Percentiles rank a stretch among this genome's conserved stretches.
Conservation (phyloP, 345 rosid species). For the Salix arbutifolia region DNA sequence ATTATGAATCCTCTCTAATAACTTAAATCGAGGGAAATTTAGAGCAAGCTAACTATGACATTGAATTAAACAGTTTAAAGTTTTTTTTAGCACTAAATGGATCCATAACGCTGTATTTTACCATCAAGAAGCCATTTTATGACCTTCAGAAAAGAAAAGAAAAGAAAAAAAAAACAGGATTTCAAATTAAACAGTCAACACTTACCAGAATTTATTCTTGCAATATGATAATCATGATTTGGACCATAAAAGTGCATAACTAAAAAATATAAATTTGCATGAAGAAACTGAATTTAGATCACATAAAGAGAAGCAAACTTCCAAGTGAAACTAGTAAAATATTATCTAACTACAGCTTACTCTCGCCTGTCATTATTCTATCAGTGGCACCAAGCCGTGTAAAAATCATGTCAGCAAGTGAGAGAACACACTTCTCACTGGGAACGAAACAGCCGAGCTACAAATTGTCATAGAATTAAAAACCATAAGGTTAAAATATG, state of each 20-base stretch:
- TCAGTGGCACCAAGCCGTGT: slow-evolving; percentile 92
- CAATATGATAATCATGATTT: not conserved
- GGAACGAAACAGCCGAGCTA: slow-evolving; percentile 93
- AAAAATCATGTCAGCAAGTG: slow-evolving; percentile 78
- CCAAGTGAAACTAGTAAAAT: not conserved
- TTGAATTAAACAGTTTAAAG: too few relatives aligned
- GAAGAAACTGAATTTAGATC: not conserved
- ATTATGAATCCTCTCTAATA: too few relatives aligned
- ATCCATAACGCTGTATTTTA: too few relatives aligned
- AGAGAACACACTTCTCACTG: slow-evolving; percentile 56
- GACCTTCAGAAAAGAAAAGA: not conserved
- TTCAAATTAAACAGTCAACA: not conserved
- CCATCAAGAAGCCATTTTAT: not conserved
- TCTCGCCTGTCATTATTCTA: slow-evolving; percentile 92
- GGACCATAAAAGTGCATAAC: not conserved
- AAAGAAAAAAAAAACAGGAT: not conserved
- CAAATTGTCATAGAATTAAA: slow-evolving; percentile 21
- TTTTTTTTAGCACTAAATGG: too few relatives aligned
- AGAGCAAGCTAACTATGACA: too few relatives aligned
- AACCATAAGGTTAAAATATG: not conserved
- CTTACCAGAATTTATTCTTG: not conserved
- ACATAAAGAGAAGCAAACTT: not conserved
- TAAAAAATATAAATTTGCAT: not conserved
- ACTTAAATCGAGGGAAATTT: too few relatives aligned
- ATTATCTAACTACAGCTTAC: slow-evolving; percentile 37